phyloP scores from a whole-genome alignment of 78 protist genomes.

The Capsaspora owczarzaki region DNA sequence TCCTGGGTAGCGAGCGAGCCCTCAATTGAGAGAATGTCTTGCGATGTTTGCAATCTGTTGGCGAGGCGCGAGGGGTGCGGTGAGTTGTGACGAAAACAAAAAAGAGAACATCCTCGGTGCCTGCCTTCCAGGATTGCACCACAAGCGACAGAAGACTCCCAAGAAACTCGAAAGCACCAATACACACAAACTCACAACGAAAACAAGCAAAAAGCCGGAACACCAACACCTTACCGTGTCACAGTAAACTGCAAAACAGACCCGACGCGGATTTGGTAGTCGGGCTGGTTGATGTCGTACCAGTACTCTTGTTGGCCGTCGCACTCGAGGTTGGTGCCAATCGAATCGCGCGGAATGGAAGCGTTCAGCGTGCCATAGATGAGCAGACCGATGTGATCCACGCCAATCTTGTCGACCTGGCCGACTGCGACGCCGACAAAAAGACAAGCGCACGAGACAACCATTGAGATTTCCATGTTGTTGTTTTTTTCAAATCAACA shows the following conservation, averaged over 20 bases:
- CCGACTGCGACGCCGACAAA: background rate
- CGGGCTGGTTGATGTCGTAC: background rate
- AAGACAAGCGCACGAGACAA: no score
- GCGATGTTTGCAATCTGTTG: background rate
- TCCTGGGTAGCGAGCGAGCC: background rate
- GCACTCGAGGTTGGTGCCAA: background rate
- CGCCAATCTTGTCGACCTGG: background rate
- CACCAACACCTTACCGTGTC: background rate
- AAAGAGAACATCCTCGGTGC: background rate
- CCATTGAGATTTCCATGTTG: no score
- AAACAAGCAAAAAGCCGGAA: background rate
- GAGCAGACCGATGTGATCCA: background rate
- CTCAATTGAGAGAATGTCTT: background rate
- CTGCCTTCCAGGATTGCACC: background rate
- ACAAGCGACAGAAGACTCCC: background rate
- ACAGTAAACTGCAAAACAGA: background rate
- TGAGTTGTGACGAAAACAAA: background rate
- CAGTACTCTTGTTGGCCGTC: background rate
- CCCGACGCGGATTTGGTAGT: background rate
- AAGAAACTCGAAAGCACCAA: background rate
- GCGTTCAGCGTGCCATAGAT: background rate
- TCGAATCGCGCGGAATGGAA: background rate
- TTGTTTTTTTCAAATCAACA: no score
- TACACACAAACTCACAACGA: background rate
- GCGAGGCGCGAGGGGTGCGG: background rate